Base-by-base conservation (phyloP, 768 basidiomycete species). In the Boletus rubropictus region DNA sequence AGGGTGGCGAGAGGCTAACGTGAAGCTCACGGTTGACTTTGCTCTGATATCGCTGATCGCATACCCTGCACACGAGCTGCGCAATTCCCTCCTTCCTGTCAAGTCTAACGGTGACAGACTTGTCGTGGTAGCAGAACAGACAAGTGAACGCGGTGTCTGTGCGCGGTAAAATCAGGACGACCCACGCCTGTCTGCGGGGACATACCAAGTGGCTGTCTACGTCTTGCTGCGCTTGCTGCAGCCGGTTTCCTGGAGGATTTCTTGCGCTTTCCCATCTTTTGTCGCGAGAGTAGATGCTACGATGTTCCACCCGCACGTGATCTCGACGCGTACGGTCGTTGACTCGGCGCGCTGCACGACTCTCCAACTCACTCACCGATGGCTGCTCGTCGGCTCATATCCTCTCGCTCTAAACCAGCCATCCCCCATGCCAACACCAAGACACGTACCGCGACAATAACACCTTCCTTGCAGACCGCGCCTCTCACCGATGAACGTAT, bases 41-140 rank as follows among this genome's bases (percentile, higher is more conserved):
- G 69, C 86, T 86, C 64, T 90, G 89, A 60, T 82, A 92, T 46
- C 86, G 74, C 66, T 91, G 90, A 60, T 89, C 88, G 61, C 89
- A 92, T 14, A 92, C 79, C 68, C 81, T 80, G 68, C 89, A 92
- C 17, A 82, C 80, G 29, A 92, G 73, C 59, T 86, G 79, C 9
- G 84, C 89, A 9, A 91, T 68, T 3, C 86, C 85, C 60, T 90
- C 89, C 65, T 91, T 92, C 61, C 86, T 76, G 68, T 92, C 89
- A 44, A 92, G 70, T 58, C 87, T 76, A 29, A 92, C 87, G 12
- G 83, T 86, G 40, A 92, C 88, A 18, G 89, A 88, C 63, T 86
- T 88, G 64, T 92, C 87, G 64, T 92, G 89, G 69, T 92, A 83
- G 63, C 89, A 92, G 67, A 89, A 92, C 12, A 92, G 70, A 65